Evolutionary conservation across 192 early-diverging fungal species (phyloP).

Genomic region (Chytriomyces confervae): DNA sequence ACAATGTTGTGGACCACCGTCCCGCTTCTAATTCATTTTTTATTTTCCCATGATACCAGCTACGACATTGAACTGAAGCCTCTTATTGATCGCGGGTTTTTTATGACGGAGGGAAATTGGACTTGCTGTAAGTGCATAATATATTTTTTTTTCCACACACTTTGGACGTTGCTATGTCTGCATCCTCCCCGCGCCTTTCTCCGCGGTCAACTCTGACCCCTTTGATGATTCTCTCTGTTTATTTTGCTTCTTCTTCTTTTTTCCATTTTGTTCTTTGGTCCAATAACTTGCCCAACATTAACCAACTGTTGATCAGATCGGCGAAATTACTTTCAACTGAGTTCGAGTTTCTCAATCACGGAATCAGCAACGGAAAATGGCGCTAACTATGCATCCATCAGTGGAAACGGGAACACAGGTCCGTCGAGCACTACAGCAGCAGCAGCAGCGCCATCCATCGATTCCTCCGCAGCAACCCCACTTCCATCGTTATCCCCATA

Average conservation of each 20-base stretch:
- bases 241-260: not conserved
- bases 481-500: slow-evolving; percentile 55
- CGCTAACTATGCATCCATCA: not conserved
- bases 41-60: slow-evolving; percentile 33
- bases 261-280: not conserved
- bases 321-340: slow-evolving; percentile 97
- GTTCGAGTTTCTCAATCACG: slow-evolving; percentile 63
- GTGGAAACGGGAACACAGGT: not conserved
- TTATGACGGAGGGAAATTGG: slow-evolving; percentile 89
- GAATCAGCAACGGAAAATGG: slow-evolving; percentile 34
- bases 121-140: slow-evolving; percentile 68
- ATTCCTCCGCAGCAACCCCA: not conserved
- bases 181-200: too few species aligned
- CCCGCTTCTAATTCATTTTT: not conserved
- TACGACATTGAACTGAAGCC: slow-evolving; percentile 65
- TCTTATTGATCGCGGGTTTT: slow-evolving; percentile 95
- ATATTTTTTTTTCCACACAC: not conserved
- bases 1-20: not conserved
- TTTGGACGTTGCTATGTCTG: too few species aligned
- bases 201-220: too few species aligned
- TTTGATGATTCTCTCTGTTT: too few species aligned
- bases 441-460: not conserved
- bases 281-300: not conserved
- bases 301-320: slow-evolving; percentile 54
- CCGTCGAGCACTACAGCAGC: not conserved